Evolutionary conservation across 345 rosid species (phyloP).

Genomic region (Sonneratia alba): DNA sequence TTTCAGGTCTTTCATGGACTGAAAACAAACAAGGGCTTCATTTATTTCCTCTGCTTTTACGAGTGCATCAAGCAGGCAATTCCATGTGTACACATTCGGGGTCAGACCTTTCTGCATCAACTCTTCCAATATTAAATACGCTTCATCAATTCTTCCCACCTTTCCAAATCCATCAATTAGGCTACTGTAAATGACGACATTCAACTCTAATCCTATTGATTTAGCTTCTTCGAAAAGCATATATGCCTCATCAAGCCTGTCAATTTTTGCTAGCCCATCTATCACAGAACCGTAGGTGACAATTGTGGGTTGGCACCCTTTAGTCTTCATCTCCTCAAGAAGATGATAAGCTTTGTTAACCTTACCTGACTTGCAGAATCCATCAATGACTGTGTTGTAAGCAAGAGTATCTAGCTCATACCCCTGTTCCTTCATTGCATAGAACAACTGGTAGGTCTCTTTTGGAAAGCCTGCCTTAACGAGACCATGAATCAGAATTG

Average conservation of each 20-base stretch:
- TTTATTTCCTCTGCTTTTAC: conserved; percentile 81
- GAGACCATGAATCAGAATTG: conserved; percentile 68
- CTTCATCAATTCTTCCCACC: conserved; percentile 94
- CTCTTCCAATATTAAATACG: conserved; percentile 89
- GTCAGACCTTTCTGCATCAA: conserved; percentile 85
- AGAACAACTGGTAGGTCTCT: conserved; percentile 66
- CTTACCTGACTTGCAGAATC: conserved; percentile 90
- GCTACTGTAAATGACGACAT: conserved; percentile 73
- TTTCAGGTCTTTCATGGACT: conserved; percentile 68
- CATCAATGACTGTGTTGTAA: conserved; percentile 75
- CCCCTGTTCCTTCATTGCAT: conserved; percentile 89
- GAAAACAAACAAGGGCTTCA: conserved; percentile 84
- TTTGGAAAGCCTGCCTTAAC: conserved; percentile 77
- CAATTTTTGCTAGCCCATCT: conserved; percentile 84
- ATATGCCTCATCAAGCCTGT: conserved; percentile 95
- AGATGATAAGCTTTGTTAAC: conserved; percentile 86
- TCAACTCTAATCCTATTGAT: conserved; percentile 55
- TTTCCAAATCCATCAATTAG: conserved; percentile 95
- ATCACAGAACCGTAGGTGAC: conserved; percentile 87
- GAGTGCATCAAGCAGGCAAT: conserved; percentile 86
- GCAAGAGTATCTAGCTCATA: conserved; percentile 75
- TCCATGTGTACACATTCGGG: conserved; percentile 79
- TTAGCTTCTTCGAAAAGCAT: conserved; percentile 98
- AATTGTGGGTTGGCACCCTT: conserved; percentile 67
- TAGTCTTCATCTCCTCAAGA: conserved; percentile 93